Conservation (phyloP, 768 basidiomycete species). For the Mycena olivaceomarginata region DNA sequence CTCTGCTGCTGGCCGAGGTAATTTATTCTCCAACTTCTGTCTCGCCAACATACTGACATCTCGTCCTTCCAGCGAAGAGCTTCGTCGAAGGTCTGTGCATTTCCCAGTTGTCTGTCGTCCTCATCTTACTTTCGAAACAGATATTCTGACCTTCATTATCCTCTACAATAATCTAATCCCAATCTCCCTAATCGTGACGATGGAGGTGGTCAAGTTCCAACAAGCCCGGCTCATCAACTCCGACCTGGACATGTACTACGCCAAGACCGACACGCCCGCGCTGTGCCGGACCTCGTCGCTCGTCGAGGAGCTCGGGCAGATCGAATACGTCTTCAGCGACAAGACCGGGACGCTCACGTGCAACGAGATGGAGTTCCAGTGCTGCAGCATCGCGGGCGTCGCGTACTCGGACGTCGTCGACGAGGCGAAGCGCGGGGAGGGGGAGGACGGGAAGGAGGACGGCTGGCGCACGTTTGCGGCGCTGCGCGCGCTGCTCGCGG, state of each 20-base stretch:
- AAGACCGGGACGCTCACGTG: conserved; percentile 97
- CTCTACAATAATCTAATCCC: conserved; percentile 99
- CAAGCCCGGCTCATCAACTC: conserved; percentile 98
- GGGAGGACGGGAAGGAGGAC: conserved; percentile 69
- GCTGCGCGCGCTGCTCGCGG: conserved; percentile 74
- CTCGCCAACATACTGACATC: conserved; percentile 15
- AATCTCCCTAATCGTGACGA: conserved; percentile 98
- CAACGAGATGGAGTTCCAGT: conserved; percentile 98
- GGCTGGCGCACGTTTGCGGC: conserved; percentile 90
- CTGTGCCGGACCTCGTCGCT: conserved; percentile 98
- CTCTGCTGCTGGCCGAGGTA: conserved; percentile 79
- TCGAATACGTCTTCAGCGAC: conserved; percentile 97
- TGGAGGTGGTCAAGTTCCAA: conserved; percentile 99
- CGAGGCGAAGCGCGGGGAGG: conserved; percentile 84
- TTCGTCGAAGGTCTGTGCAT: conserved; percentile 88
- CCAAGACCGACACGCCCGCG: conserved; percentile 95
- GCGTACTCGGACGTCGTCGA: conserved; percentile 95
- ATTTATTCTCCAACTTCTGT: conserved; percentile 45
- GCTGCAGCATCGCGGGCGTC: conserved; percentile 91
- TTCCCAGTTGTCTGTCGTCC: conserved; percentile 36
- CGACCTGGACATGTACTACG: conserved; percentile 99
- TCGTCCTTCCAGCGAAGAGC: conserved; percentile 70
- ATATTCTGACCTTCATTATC: conserved; percentile 98
- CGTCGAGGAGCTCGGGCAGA: conserved; percentile 98
- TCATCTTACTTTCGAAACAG: conserved; percentile 60